These are phyloP conservation scores for Petunia hybrid DNA, from an alignment of 305 asterid species.

Conservation along the genomic window DNA sequence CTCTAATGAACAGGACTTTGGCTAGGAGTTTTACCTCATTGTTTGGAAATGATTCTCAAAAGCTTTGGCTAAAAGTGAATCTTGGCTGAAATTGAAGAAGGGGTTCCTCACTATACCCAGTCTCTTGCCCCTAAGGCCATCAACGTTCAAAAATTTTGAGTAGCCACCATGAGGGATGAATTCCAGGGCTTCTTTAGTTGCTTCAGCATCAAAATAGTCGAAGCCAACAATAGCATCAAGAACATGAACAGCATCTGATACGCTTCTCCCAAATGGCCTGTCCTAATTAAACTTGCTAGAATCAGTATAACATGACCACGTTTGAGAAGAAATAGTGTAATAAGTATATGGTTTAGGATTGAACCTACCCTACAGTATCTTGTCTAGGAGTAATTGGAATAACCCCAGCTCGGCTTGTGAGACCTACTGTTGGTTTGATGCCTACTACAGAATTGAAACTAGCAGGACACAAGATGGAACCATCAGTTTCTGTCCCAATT, in stretches of 20 bases:
- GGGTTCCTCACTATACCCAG: conserved; percentile 47
- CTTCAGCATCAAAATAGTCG: conserved; percentile 44
- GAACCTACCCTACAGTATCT: conserved; percentile 49
- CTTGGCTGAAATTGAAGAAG: conserved; percentile 32
- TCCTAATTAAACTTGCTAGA: neutral
- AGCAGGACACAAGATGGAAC: conserved; percentile 50
- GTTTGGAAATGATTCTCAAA: conserved; percentile 39
- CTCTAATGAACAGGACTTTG: neutral
- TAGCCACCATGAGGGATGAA: conserved; percentile 52
- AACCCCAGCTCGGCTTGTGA: conserved; percentile 51
- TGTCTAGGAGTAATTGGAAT: conserved; percentile 49
- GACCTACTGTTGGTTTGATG: conserved; percentile 51
- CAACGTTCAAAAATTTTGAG: conserved; percentile 43
- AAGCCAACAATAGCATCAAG: conserved; percentile 54
- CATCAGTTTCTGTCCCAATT: conserved; percentile 49
- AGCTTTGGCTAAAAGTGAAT: conserved; percentile 6
- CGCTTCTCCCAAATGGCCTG: conserved; percentile 56
- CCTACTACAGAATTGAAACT: conserved; percentile 48
- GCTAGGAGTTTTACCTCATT: conserved; percentile 35
- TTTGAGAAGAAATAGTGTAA: too few relatives aligned
- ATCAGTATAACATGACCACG: too few relatives aligned
- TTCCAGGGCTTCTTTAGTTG: conserved; percentile 39
- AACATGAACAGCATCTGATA: conserved; percentile 50
- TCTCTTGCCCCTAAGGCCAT: conserved; percentile 55
- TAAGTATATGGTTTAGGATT: too few relatives aligned